Percentiles rank a stretch among this genome's conserved stretches.
Evolutionary conservation across 75 land plant species (phyloP).

Genomic region (Isoetes taiwanensis): DNA sequence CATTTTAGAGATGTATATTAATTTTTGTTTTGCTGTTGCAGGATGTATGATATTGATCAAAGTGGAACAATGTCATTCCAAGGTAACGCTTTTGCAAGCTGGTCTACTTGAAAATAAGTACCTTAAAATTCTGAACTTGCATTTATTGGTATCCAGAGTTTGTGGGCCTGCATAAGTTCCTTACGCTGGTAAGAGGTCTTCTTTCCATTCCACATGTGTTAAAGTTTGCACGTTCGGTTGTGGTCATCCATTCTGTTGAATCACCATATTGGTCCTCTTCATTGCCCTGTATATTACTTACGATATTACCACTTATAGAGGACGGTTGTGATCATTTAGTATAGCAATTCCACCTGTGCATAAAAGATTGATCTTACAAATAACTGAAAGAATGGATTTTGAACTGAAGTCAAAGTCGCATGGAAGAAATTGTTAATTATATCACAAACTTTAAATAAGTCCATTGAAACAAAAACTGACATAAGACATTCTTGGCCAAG

Average conservation of each 20-base stretch:
- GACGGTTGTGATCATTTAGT: background rate
- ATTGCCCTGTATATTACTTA: background rate
- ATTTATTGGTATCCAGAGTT: slow-evolving; percentile 19
- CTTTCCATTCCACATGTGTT: background rate
- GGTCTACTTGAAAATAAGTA: background rate
- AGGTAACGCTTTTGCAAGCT: slow-evolving; percentile 6
- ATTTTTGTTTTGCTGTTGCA: background rate
- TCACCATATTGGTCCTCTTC: too few species aligned
- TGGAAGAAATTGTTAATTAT: too few species aligned
- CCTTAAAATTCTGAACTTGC: background rate
- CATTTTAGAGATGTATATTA: background rate
- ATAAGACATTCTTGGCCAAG: too few species aligned
- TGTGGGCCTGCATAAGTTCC: slow-evolving; percentile 20
- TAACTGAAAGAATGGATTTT: too few species aligned
- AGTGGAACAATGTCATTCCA: slow-evolving; percentile 27
- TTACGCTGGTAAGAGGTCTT: slow-evolving; percentile 12
- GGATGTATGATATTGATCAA: slow-evolving; percentile 27
- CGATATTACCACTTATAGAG: background rate
- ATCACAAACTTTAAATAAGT: too few species aligned
- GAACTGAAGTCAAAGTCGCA: too few species aligned
- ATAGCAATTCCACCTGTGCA: background rate
- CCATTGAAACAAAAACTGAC: too few species aligned
- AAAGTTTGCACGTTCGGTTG: background rate
- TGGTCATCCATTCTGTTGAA: too few species aligned
- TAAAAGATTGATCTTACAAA: background rate